A percentile compares a stretch with the other conserved stretches of the same genome.
Evolutionary conservation across 2,329 filamentous ascomycete genomes (phyloP).

Genomic region (Colletotrichum theobromicola): DNA sequence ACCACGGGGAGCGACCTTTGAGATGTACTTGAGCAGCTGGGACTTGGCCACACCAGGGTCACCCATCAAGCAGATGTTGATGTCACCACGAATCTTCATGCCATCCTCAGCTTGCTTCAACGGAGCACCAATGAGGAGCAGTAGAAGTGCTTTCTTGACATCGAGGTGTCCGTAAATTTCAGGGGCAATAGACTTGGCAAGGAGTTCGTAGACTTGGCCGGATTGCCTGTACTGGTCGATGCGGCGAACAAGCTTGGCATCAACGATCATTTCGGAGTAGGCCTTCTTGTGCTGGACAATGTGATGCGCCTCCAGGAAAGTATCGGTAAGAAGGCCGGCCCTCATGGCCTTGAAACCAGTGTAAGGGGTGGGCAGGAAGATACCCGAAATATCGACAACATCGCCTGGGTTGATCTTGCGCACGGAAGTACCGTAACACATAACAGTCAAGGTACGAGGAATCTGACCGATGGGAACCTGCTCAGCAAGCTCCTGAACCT

Average conservation of each 20-base stretch:
- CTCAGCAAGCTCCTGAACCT: slow-evolving; percentile 99
- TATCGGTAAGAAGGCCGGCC: slow-evolving; percentile 95
- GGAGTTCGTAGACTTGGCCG: slow-evolving; percentile 93
- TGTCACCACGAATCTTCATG: slow-evolving; percentile 98
- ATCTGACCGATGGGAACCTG: slow-evolving; percentile 99
- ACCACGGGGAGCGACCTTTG: slow-evolving; percentile 93
- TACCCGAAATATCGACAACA: slow-evolving; percentile 90
- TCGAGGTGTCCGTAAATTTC: slow-evolving; percentile 97
- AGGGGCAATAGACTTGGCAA: slow-evolving; percentile 94
- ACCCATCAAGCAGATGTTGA: slow-evolving; percentile 99
- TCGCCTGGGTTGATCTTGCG: slow-evolving; percentile 92
- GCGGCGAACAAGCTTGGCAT: slow-evolving; percentile 77
- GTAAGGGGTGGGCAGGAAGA: slow-evolving; percentile 96
- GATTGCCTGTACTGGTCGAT: slow-evolving; percentile 86
- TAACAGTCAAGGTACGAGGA: slow-evolving; percentile 85
- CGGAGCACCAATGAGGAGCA: slow-evolving; percentile 94
- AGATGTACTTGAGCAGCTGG: slow-evolving; percentile 96
- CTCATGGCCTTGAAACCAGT: slow-evolving; percentile 99
- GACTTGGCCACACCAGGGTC: slow-evolving; percentile 99
- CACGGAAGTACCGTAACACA: slow-evolving; percentile 87
- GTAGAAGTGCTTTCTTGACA: slow-evolving; percentile 96
- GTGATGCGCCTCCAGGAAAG: slow-evolving; percentile 93
- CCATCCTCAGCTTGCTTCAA: slow-evolving; percentile 97
- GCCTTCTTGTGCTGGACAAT: slow-evolving; percentile 97
- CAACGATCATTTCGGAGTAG: slow-evolving; percentile 89